phyloP scores from a whole-genome alignment of 2,329 filamentous ascomycete species.

The Cladosporium colombiae region DNA sequence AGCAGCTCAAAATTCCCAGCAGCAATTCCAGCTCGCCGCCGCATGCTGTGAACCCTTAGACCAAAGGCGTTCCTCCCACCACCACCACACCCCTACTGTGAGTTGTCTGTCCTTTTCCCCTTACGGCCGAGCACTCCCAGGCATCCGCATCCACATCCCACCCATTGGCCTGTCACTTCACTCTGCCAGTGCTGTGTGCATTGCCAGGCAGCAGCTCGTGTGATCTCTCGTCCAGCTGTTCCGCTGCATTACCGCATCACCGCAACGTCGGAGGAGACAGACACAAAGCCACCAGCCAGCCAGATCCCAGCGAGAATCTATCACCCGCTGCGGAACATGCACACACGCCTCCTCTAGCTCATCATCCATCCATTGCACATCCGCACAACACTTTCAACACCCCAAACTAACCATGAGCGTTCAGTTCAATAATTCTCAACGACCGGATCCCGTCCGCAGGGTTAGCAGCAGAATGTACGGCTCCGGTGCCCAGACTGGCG shows the following conservation, averaged over 20 bases:
- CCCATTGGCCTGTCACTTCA: constrained; percentile 4
- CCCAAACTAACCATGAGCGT: constrained; percentile 20
- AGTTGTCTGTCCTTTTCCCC: constrained; percentile 1
- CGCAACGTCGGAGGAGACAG: constrained; percentile 10
- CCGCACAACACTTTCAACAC: not conserved
- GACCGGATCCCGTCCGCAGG: constrained; percentile 20
- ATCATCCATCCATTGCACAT: not conserved
- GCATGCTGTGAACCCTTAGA: constrained; percentile 8
- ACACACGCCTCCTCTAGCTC: not conserved
- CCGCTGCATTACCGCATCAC: constrained; percentile 4
- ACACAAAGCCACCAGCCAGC: constrained; percentile 8
- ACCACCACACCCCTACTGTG: not conserved
- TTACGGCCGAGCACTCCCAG: constrained; percentile 12
- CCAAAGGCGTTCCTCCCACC: not conserved
- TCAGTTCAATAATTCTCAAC: constrained; percentile 19
- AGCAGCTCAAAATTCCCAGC: constrained; percentile 12
- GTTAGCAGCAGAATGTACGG: constrained; percentile 72
- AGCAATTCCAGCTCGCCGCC: not conserved
- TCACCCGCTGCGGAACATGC: constrained; percentile 9
- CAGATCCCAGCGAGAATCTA: not conserved
- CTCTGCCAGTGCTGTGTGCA: not conserved
- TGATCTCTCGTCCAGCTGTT: not conserved
- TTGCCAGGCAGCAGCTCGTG: constrained; percentile 6
- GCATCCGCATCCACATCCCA: not conserved
- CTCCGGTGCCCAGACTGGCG: constrained; percentile 84